Base-by-base conservation (phyloP, 1,139 yeast species). In the Geotrichum phurueaensis region DNA sequence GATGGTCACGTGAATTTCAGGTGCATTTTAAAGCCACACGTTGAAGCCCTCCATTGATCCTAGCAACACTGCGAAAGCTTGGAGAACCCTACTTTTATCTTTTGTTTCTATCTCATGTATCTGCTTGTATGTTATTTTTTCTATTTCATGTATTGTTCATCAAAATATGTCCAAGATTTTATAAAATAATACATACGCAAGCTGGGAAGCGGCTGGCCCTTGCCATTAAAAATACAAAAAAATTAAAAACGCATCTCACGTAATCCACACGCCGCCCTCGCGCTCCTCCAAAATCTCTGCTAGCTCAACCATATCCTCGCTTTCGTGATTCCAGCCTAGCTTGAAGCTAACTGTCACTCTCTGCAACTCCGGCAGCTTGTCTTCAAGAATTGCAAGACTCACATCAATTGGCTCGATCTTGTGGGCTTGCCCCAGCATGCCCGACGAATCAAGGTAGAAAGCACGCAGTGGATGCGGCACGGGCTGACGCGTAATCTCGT, bases 341-440 rank as follows among this genome's bases (percentile, higher is more conserved):
- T 86, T 86, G 29, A 87, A 82, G 22, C 95, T 86, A 56, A 91
- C 81, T 56, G 86, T 79, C 2, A 94, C 77, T 58, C 81, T 81
- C 64, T 80, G 79, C 68, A 94, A 76, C 54, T 77, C 67, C 0
- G 96, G 96, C 23, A 94, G 74, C 67, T 96, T 77, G 10, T 83
- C 86, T 64, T 91, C 97, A 68, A 84, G 80, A 22, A 92, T 75
- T 0, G 98, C 97, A 58, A 91, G 80, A 0, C 96, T 89, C 64
- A 94, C 77, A 71, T 92, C 97, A 66, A 89, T 87, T 0, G 98
- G 96, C 67, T 89, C 90, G 36, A 94, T 76, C 69, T 89, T 89
- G 27, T 86, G 83, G 6, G 90, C 81, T 57, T 94, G 89, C 1
- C 98, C 97, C 65, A 92, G 78, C 76, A 88, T 84, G 0, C 98